phyloP scores from a whole-genome alignment of 2,329 filamentous ascomycete genomes.

The Hymenoscyphus albidus region DNA sequence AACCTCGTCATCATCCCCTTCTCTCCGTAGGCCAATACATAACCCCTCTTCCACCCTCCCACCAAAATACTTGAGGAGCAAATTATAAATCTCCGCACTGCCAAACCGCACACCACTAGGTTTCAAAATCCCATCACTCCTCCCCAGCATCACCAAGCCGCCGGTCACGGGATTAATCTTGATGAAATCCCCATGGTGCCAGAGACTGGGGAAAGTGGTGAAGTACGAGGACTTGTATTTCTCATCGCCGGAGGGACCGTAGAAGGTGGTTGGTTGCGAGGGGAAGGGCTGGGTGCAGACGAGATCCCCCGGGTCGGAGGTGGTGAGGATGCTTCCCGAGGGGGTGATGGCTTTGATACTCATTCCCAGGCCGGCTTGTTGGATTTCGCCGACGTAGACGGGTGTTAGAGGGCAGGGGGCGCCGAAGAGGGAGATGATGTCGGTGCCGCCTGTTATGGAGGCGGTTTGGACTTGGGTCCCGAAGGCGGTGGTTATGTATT shows the following conservation, averaged over 20 bases:
- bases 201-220: constrained; percentile 70
- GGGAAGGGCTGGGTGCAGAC: constrained; percentile 86
- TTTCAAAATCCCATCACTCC: constrained; percentile 90
- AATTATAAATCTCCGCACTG: constrained; percentile 92
- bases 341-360: constrained; percentile 61
- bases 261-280: constrained; percentile 87
- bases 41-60: constrained; percentile 77
- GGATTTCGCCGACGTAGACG: constrained; percentile 69
- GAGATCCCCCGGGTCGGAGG: constrained; percentile 76
- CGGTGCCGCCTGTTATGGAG: constrained; percentile 92
- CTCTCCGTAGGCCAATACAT: constrained; percentile 73
- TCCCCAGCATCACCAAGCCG: constrained; percentile 84
- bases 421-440: constrained; percentile 94
- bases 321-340: constrained; percentile 34
- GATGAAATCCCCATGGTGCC: constrained; percentile 96
- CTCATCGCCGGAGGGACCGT: constrained; percentile 59
- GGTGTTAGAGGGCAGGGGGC: constrained; percentile 74
- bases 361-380: constrained; percentile 76
- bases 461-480: constrained; percentile 77
- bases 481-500: constrained; percentile 83
- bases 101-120: constrained; percentile 89
- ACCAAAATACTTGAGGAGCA: constrained; percentile 80
- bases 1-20: constrained; percentile 30
- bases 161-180: constrained; percentile 65
- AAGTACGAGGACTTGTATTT: constrained; percentile 82